These are phyloP conservation scores for Biscogniauxia mediterranea DNA, from an alignment of 2,329 filamentous ascomycete genomes.

Conservation along the genomic window DNA sequence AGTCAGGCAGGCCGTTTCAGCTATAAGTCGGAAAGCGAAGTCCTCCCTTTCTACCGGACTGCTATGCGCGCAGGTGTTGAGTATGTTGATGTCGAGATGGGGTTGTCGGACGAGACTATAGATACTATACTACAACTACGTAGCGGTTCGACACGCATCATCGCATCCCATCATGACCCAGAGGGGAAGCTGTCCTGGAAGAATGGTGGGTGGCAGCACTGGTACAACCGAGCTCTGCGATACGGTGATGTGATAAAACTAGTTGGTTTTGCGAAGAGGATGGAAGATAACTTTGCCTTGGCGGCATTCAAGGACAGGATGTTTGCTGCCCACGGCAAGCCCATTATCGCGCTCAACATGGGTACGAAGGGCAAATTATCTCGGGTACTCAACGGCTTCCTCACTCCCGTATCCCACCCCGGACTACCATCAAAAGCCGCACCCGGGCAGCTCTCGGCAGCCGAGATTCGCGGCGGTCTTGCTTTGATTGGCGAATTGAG, in stretches of 20 bases:
- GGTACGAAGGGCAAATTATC: conserved; percentile 82
- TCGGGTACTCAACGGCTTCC: conserved; percentile 84
- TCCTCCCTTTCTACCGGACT: conserved; percentile 70
- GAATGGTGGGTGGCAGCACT: conserved; percentile 87
- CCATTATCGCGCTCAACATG: conserved; percentile 96
- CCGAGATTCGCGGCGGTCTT: conserved; percentile 79
- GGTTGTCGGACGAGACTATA: conserved; percentile 74
- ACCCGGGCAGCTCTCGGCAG: conserved; percentile 86
- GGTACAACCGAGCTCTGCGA: conserved; percentile 86
- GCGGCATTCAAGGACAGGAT: conserved; percentile 79
- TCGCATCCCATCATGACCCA: conserved; percentile 94
- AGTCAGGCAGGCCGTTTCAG: conserved; percentile 88
- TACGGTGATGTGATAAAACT: conserved; percentile 94
- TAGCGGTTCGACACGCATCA: conserved; percentile 76
- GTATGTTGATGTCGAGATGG: conserved; percentile 91
- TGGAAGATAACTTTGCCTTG: conserved; percentile 86
- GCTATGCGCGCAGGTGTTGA: conserved; percentile 84
- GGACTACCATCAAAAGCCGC: conserved; percentile 89
- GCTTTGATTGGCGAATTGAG: conserved; percentile 77
- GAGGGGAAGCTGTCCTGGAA: conserved; percentile 77
- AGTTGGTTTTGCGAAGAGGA: conserved; percentile 71
- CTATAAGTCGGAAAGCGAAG: conserved; percentile 69
- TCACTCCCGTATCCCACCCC: conserved; percentile 92
- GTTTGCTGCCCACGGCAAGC: conserved; percentile 69
- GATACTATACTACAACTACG: conserved; percentile 61